Evolutionary conservation across 2,329 filamentous ascomycete genomes (phyloP).

Genomic region (Hypoxylon sp.): DNA sequence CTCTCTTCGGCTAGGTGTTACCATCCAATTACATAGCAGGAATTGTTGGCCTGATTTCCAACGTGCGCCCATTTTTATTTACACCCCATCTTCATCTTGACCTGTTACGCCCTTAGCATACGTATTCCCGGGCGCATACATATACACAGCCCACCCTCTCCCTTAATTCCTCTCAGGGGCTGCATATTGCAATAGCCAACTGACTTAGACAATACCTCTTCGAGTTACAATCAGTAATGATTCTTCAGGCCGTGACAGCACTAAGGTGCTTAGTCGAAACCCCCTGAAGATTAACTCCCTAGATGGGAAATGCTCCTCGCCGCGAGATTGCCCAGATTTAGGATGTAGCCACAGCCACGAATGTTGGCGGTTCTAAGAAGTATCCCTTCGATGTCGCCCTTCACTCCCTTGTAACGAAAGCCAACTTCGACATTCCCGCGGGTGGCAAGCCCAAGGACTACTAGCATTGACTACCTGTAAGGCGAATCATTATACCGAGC

Average conservation of each 20-base stretch:
- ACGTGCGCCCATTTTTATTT: conserved; percentile 8
- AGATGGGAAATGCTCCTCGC: conserved; percentile 68
- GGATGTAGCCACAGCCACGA: conserved; percentile 45
- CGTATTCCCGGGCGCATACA: conserved; percentile 22
- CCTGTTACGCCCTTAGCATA: background rate
- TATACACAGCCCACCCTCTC: conserved; percentile 1
- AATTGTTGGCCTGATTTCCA: conserved; percentile 15
- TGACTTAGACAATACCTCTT: conserved; percentile 51
- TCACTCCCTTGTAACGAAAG: conserved; percentile 62
- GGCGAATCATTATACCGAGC: conserved; percentile 64
- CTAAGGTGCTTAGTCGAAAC: conserved; percentile 61
- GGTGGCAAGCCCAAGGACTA: conserved; percentile 59
- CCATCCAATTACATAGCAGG: conserved; percentile 8
- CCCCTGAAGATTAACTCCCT: conserved; percentile 68
- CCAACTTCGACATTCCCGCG: conserved; percentile 59
- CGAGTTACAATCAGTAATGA: conserved; percentile 64
- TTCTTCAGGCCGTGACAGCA: conserved; percentile 60
- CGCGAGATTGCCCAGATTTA: conserved; percentile 65
- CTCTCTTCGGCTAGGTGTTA: conserved; percentile 21
- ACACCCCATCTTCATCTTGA: background rate
- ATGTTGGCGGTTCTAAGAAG: conserved; percentile 63
- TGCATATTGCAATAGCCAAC: conserved; percentile 8
- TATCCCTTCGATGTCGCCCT: conserved; percentile 71
- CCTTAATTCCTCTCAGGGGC: conserved; percentile 6
- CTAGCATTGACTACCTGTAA: conserved; percentile 65